Evolutionary conservation across 164 flowering plant genomes (phyloP).

Genomic region (Tetracentron sinense): DNA sequence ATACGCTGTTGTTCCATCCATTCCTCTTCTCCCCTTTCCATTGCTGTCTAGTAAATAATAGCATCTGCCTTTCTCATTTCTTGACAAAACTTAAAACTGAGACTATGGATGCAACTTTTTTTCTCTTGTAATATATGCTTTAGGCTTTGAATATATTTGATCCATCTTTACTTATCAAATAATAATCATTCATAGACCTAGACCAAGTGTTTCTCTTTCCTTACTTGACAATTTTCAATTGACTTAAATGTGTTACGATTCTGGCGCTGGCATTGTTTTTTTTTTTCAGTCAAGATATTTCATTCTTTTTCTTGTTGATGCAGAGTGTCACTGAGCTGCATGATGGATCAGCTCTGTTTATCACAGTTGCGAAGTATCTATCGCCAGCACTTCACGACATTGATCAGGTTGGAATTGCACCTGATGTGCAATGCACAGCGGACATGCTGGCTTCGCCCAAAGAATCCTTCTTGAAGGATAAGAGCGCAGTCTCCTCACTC

Average conservation of each 20-base stretch:
- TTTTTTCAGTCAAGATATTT: background rate
- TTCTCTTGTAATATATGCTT: no score
- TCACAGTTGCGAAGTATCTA: slow-evolving; percentile 90
- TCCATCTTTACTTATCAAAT: no score
- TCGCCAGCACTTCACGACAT: slow-evolving; percentile 92
- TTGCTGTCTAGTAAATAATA: no score
- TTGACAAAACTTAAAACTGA: no score
- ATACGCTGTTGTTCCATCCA: background rate
- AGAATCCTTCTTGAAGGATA: slow-evolving; percentile 32
- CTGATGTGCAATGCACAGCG: slow-evolving; percentile 87
- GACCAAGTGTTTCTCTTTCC: no score
- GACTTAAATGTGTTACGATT: no score
- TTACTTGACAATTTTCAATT: no score
- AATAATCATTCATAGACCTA: no score
- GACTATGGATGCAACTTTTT: no score
- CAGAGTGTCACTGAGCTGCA: slow-evolving; percentile 97
- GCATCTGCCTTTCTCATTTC: no score
- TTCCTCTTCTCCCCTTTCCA: background rate
- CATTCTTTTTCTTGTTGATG: background rate
- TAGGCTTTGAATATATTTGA: no score
- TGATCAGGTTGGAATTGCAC: slow-evolving; percentile 84
- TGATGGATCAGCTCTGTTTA: slow-evolving; percentile 89
- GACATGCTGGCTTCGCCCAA: slow-evolving; percentile 59
- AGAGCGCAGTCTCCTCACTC: slow-evolving; percentile 38
- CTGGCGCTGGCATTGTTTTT: no score